These are phyloP conservation scores for Wickerhamomyces canadensis DNA, from an alignment of 805 yeast species.

Conservation along the genomic window DNA sequence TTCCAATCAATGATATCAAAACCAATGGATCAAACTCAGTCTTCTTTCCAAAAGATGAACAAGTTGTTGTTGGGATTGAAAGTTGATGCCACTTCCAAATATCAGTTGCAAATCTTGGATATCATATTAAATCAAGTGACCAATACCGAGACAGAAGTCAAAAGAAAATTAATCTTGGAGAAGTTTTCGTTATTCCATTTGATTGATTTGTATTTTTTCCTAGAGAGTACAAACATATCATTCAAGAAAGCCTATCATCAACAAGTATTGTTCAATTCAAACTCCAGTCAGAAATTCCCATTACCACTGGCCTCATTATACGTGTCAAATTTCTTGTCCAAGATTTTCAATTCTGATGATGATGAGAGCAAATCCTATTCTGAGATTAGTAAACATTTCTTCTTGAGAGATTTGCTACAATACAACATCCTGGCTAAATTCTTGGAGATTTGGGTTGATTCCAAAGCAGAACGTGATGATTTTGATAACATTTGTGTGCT, in stretches of 20 bases:
- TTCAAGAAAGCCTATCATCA: constrained; percentile 61
- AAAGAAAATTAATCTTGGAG: constrained; percentile 32
- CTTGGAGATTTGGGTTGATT: constrained; percentile 58
- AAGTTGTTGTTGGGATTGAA: constrained; percentile 10
- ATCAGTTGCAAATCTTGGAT: constrained; percentile 14
- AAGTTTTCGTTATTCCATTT: constrained; percentile 46
- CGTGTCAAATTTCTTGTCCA: constrained; percentile 21
- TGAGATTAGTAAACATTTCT: constrained; percentile 34
- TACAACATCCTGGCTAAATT: constrained; percentile 52
- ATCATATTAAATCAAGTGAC: constrained; percentile 9
- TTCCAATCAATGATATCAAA: constrained; percentile 7
- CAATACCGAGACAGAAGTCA: constrained; percentile 9
- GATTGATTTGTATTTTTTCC: constrained; percentile 48
- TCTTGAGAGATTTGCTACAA: constrained; percentile 49
- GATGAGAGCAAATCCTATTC: too few relatives aligned
- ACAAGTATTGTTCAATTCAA: constrained; percentile 56
- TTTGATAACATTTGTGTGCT: constrained; percentile 44
- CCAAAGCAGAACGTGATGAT: constrained; percentile 50
- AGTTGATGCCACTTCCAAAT: constrained; percentile 15
- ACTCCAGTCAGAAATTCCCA: constrained; percentile 43
- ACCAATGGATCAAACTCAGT: constrained; percentile 9
- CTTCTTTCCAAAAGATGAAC: constrained; percentile 8
- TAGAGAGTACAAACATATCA: constrained; percentile 50
- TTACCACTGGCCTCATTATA: constrained; percentile 27
- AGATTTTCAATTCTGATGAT: constrained; percentile 18